phyloP scores from a whole-genome alignment of 2,329 filamentous ascomycete genomes.

The Polytolypa hystricis region DNA sequence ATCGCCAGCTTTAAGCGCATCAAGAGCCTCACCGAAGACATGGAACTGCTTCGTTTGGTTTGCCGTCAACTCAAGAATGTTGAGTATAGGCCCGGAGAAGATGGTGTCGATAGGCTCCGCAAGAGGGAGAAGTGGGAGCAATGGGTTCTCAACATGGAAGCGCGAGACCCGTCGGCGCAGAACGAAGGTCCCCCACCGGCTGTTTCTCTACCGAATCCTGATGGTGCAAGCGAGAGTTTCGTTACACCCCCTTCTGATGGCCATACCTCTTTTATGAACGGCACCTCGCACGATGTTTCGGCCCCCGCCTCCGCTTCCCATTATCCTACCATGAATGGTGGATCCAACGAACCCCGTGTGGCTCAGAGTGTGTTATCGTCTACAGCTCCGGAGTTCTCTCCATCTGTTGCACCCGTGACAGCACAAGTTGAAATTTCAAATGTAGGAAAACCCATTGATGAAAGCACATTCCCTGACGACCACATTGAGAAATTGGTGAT shows the following conservation, averaged over 20 bases:
- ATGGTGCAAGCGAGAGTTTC: conserved; percentile 30
- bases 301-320: conserved; percentile 5
- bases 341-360: conserved; percentile 20
- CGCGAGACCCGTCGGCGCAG: conserved; percentile 62
- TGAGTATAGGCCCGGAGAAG: conserved; percentile 63
- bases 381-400: conserved; percentile 53
- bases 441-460: conserved; percentile 24
- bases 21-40: conserved; percentile 58
- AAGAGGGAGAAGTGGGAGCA: conserved; percentile 64
- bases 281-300: conserved; percentile 15
- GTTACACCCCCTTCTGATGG: conserved; percentile 19
- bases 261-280: conserved; percentile 18
- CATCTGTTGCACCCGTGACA: conserved; percentile 24
- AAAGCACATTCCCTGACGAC: conserved; percentile 40
- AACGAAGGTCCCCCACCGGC: conserved; percentile 56
- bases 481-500: conserved; percentile 43
- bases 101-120: conserved; percentile 69
- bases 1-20: conserved; percentile 83
- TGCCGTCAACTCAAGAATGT: conserved; percentile 61
- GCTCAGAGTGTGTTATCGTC: conserved; percentile 48
- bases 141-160: conserved; percentile 62
- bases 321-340: conserved; percentile 30
- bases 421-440: conserved; percentile 25
- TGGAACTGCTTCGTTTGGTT: conserved; percentile 62
- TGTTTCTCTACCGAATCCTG: conserved; percentile 23